Base-by-base conservation (phyloP, 306 rosid species). In the Dryas alaskensis region DNA sequence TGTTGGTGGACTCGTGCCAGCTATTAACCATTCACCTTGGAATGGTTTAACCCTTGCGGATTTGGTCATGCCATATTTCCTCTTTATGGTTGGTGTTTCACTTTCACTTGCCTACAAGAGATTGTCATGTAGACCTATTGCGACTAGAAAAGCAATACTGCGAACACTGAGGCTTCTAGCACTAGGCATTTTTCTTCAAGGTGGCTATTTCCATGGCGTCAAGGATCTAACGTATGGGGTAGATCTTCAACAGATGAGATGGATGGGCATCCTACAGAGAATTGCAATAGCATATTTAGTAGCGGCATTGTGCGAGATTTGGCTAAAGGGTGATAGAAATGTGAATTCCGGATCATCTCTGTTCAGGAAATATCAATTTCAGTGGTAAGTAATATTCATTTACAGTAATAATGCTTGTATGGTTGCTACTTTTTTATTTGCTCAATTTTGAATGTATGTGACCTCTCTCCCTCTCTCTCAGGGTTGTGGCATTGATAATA, bases 1-100 rank as follows among this genome's bases (percentile, higher is more conserved):
- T 85, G 89, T 78, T 67, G 99, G 99, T 74, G 98, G 98, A 81
- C 46, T 85, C 12, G 8, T 90, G 70, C 96, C 99, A 5, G 86
- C 99, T 9, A 87, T 95, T 39, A 92, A 95, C 78, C 99, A 95
- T 83, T 87, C 99, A 51, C 99, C 99, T 27, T 95, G 99, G 99
- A 72, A 92, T 87, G 99, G 99, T 42, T 79, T 95, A 74, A 92
- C 96, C 59, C 82, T 95, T 8, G 99, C 99, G 55, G 99, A 95
- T 78, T 81, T 84, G 69, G 98, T 95, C 69, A 95, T 92, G 99
- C 98, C 99, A 67, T 92, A 86, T 76, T 95, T 95, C 60, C 97
- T 95, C 72, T 95, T 95, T 71, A 92, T 95, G 61, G 99, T 90
- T 67, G 98, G 99, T 55, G 84, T 92, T 76, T 86, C 99, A 2